Evolutionary conservation across 2,329 filamentous ascomycete genomes (phyloP), one percentile per base, ranked within the genome.

Genomic region (Lachnum nothofagi): DNA sequence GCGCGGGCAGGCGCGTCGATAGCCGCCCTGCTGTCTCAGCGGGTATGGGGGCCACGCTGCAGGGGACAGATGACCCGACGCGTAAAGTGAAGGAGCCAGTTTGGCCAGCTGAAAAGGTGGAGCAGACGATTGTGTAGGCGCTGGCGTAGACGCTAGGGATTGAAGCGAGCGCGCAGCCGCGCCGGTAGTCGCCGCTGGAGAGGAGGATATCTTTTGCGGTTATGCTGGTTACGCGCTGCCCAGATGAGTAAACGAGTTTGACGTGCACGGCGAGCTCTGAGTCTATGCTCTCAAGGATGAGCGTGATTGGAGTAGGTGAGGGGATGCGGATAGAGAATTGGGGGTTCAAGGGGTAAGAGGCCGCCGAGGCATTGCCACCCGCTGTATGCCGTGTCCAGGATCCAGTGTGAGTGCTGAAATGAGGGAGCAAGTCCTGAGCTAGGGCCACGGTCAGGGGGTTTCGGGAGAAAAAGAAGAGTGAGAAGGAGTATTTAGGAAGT

Each of bases 141-240:
- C 91, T 91, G 1, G 80, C 71, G 33, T 83, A 80, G 16, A 95
- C 17, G 71, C 55, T 62, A 61, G 66, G 57, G 5, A 79, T 70
- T 53, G 87, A 79, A 2, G 85, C 83, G 25, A 90, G 73, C 3
- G 87, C 86, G 63, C 86, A 88, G 23, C 86, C 86, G 23, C 85
- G 82, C 42, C 87, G 83, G 68, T 98, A 96, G 58, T 95, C 89
- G n/a, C 88, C 88, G 27, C 88, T 94, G 48, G 88, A 85, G 19
- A 80, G 79, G 20, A 94, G 77, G 33, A 97, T 80, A 63, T 96
- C 91, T 57, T 87, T 82, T 56, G 80, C 75, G 42, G 82, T 78
- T 14, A 95, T 76, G 19, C 79, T 72, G 16, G 82, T 78, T 1
- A 93, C 78, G 33, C 91, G 82, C 57, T 82, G 77, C 9, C 89